Percentiles rank a stretch among this genome's conserved stretches.
phyloP scores from a whole-genome alignment of 148 eudicot genomes.

The Amaranthus cruentus region DNA sequence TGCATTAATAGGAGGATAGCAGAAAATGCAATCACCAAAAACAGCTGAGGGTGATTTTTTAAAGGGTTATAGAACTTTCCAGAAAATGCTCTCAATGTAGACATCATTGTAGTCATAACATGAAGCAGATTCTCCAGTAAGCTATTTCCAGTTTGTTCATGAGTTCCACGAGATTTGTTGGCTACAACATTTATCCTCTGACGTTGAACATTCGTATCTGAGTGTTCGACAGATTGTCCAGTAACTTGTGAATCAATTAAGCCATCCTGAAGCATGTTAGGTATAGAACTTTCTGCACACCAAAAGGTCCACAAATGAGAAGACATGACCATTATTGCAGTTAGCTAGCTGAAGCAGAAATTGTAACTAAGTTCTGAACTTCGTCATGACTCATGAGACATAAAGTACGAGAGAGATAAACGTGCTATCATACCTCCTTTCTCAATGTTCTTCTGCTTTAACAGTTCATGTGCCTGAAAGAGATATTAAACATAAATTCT shows the following conservation, averaged over 20 bases:
- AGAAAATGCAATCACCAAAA: slow-evolving; percentile 25
- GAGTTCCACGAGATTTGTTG: slow-evolving; percentile 16
- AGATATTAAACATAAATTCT: slow-evolving; percentile 12
- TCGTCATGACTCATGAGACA: background rate
- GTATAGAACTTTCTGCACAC: slow-evolving; percentile 24
- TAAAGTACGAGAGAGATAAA: slow-evolving; percentile 1
- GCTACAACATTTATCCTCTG: slow-evolving; percentile 19
- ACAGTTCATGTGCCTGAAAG: slow-evolving; percentile 72
- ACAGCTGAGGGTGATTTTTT: slow-evolving; percentile 21
- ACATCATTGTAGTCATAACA: slow-evolving; percentile 29
- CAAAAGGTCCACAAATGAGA: slow-evolving; percentile 8
- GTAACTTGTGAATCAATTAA: slow-evolving; percentile 30
- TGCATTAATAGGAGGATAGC: slow-evolving; percentile 35
- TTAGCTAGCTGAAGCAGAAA: background rate
- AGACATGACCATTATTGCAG: background rate
- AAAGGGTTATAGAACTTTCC: slow-evolving; percentile 24
- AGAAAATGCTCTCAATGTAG: slow-evolving; percentile 35
- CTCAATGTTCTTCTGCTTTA: slow-evolving; percentile 64
- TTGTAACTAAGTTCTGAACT: background rate
- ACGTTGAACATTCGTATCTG: slow-evolving; percentile 30
- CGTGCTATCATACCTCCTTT: slow-evolving; percentile 43
- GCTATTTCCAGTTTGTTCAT: slow-evolving; percentile 27
- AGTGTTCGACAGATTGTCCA: slow-evolving; percentile 25
- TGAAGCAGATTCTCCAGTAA: slow-evolving; percentile 23
- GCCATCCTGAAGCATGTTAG: slow-evolving; percentile 25